These are phyloP conservation scores for Solanum virginianum DNA, from an alignment of 257 asterid genomes.

Conservation along the genomic window DNA sequence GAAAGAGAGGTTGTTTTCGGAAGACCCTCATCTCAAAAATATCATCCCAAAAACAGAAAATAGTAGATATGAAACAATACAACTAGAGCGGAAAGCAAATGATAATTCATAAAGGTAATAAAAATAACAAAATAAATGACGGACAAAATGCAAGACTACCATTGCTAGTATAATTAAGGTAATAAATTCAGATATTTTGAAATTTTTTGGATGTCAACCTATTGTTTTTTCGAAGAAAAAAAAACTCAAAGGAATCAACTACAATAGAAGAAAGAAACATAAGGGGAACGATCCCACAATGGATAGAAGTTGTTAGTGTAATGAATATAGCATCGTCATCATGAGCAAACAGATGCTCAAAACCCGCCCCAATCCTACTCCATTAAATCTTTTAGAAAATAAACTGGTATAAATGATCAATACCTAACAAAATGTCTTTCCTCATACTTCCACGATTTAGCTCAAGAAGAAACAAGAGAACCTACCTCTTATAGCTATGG, in stretches of 20 bases:
- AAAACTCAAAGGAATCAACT: too few relatives aligned
- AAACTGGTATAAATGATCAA: not conserved
- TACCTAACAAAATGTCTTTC: not conserved
- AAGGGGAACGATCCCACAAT: not conserved
- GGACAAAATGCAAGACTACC: not conserved
- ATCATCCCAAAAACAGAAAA: too few relatives aligned
- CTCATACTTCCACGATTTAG: not conserved
- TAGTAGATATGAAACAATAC: too few relatives aligned
- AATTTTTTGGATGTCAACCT: not conserved
- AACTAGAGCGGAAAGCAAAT: too few relatives aligned
- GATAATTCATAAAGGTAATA: too few relatives aligned
- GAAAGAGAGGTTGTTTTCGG: too few relatives aligned
- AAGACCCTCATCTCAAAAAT: too few relatives aligned
- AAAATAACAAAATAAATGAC: too few relatives aligned
- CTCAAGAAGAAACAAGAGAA: not conserved
- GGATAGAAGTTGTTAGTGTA: not conserved
- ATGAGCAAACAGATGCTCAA: not conserved
- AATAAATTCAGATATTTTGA: not conserved
- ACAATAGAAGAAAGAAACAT: not conserved
- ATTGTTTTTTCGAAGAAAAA: not conserved
- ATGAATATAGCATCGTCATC: not conserved
- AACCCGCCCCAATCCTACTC: not conserved
- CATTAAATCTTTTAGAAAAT: not conserved
- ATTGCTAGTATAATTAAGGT: not conserved
- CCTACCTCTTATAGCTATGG: not conserved